A percentile compares a stretch with the other conserved stretches of the same genome.
phyloP scores from a whole-genome alignment of 768 basidiomycete species.

The Russula sp. region DNA sequence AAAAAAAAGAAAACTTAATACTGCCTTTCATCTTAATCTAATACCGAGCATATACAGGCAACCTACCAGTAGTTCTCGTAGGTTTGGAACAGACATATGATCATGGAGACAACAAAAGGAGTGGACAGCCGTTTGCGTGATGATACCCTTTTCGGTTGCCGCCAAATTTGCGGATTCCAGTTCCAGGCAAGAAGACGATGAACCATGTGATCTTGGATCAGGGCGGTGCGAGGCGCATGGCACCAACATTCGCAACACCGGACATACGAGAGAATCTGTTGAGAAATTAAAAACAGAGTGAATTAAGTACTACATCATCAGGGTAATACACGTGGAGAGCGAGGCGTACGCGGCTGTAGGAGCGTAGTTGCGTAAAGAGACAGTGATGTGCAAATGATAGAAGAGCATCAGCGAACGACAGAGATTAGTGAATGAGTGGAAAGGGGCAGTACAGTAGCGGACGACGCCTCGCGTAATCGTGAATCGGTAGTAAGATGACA shows the following conservation, averaged over 20 bases:
- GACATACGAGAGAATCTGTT: neutral
- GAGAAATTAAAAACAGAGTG: slow-evolving; percentile 9
- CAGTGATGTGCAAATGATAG: slow-evolving; percentile 18
- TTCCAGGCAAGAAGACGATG: too few relatives aligned
- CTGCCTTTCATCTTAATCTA: too few relatives aligned
- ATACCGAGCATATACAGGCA: too few relatives aligned
- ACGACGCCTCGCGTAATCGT: slow-evolving; percentile 15
- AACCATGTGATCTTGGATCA: too few relatives aligned
- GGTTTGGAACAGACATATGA: too few relatives aligned
- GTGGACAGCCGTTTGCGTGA: too few relatives aligned
- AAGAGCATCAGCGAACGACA: slow-evolving; percentile 5
- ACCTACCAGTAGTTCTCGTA: too few relatives aligned
- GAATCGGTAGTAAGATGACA: slow-evolving; percentile 3
- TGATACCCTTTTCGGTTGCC: too few relatives aligned
- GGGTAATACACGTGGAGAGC: slow-evolving; percentile 17
- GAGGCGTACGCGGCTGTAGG: slow-evolving; percentile 15
- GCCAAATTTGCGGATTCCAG: too few relatives aligned
- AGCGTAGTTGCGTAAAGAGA: slow-evolving; percentile 15
- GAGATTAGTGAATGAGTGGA: neutral
- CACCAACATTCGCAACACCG: neutral
- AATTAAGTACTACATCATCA: slow-evolving; percentile 18
- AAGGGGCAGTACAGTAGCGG: slow-evolving; percentile 11
- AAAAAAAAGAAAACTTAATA: too few relatives aligned
- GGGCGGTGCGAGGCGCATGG: too few relatives aligned
- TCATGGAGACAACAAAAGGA: too few relatives aligned